Evolutionary conservation across 192 early-diverging fungal genomes (phyloP).

Genomic region (Rhizophagus sp.): DNA sequence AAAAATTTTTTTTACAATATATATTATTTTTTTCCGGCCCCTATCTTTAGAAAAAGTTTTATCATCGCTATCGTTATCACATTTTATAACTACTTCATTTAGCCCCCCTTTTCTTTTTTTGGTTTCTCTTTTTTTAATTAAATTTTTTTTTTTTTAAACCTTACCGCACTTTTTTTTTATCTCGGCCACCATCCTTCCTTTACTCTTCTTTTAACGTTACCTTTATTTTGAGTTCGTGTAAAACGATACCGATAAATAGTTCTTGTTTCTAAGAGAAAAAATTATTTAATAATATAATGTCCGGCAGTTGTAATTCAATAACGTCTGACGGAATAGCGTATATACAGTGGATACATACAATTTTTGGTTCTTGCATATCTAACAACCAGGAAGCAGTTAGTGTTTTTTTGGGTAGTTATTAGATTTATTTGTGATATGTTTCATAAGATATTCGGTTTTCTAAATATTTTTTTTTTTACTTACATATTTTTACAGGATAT

Average conservation of each 20-base stretch:
- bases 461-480: neutral
- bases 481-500: constrained; percentile 43
- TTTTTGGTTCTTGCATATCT: constrained; percentile 56
- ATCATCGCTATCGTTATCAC: neutral
- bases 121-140: too few species aligned
- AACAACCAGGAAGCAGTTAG: constrained; percentile 41
- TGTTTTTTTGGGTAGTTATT: constrained; percentile 37
- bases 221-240: neutral
- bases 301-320: neutral
- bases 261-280: too few species aligned
- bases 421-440: neutral
- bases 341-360: constrained; percentile 5
- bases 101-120: neutral
- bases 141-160: neutral
- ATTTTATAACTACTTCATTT: neutral
- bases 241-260: neutral
- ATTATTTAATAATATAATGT: constrained; percentile 9
- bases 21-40: too few species aligned
- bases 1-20: too few species aligned
- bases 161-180: neutral
- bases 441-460: neutral
- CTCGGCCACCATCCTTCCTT: neutral
- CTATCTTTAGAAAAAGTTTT: too few species aligned
- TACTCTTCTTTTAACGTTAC: too few species aligned
- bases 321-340: neutral